A percentile compares a stretch with the other conserved stretches of the same genome.
Conservation (phyloP, 2,329 filamentous ascomycete species). For the Apiospora sp. region DNA sequence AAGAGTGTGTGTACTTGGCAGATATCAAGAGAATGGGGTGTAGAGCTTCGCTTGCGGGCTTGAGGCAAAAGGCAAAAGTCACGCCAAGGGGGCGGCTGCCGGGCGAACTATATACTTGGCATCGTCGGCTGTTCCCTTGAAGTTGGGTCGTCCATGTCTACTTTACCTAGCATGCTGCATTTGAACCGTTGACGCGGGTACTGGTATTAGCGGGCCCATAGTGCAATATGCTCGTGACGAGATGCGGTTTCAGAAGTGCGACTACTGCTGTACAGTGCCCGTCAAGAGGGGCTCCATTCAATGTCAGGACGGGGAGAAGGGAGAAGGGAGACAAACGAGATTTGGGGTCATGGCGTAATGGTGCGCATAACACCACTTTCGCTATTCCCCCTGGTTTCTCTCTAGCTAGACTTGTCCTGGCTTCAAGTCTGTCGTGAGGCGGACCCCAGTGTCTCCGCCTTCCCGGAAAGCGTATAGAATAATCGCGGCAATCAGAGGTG, state of each 20-base stretch:
- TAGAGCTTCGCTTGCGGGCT: background rate
- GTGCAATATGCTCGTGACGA: conserved; percentile 8
- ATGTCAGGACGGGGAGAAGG: background rate
- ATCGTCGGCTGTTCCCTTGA: background rate
- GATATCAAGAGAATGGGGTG: background rate
- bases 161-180: too few species aligned
- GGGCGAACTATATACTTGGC: background rate
- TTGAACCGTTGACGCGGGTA: background rate
- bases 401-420: background rate
- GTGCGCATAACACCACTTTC: background rate
- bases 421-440: background rate
- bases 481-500: conserved; percentile 16
- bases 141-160: background rate
- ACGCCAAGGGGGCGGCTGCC: conserved; percentile 8
- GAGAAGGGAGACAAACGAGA: background rate
- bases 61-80: background rate
- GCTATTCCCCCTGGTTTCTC: background rate
- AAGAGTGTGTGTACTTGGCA: background rate
- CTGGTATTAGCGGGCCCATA: background rate
- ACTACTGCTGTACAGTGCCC: background rate
- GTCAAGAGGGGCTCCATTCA: background rate
- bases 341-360: conserved; percentile 3
- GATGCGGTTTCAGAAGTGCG: conserved; percentile 14
- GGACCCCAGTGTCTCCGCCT: conserved; percentile 9
- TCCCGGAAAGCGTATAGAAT: background rate